These are phyloP conservation scores for Allantophomopsis cytisporea DNA, from an alignment of 2,329 filamentous ascomycete species.

Conservation along the genomic window DNA sequence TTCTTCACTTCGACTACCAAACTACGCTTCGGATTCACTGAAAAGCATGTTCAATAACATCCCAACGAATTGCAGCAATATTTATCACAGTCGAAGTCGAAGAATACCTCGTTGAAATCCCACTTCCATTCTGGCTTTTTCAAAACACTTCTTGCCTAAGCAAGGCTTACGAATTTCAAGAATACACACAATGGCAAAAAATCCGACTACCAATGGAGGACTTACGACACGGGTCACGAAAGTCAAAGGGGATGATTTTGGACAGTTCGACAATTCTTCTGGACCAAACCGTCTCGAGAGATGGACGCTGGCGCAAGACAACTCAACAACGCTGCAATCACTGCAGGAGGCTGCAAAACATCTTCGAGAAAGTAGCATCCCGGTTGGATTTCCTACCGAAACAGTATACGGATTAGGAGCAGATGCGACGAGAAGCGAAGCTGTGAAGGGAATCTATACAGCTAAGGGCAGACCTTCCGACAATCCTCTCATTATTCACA, in stretches of 20 bases:
- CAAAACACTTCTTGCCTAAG: too few species aligned
- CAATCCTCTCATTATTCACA: constrained; percentile 90
- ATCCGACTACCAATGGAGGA: not conserved
- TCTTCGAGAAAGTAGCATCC: constrained; percentile 23
- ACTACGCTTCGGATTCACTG: too few species aligned
- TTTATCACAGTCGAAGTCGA: too few species aligned
- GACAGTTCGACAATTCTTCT: not conserved
- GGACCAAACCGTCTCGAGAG: not conserved
- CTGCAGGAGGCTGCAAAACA: constrained; percentile 14
- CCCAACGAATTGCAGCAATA: too few species aligned
- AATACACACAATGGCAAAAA: too few species aligned
- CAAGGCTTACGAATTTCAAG: too few species aligned
- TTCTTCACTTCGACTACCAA: too few species aligned
- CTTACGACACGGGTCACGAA: not conserved
- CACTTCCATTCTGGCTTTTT: too few species aligned
- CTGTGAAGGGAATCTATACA: constrained; percentile 83
- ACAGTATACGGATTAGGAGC: constrained; percentile 97
- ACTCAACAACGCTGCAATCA: constrained; percentile 3
- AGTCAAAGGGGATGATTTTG: not conserved
- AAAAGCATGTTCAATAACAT: too few species aligned
- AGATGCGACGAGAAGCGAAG: constrained; percentile 73
- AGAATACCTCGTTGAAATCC: too few species aligned
- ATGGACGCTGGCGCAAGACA: not conserved
- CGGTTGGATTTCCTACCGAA: constrained; percentile 93
- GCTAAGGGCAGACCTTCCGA: constrained; percentile 86